Conservation (phyloP, 441 rosid species). For the Syzygium malaccense region DNA sequence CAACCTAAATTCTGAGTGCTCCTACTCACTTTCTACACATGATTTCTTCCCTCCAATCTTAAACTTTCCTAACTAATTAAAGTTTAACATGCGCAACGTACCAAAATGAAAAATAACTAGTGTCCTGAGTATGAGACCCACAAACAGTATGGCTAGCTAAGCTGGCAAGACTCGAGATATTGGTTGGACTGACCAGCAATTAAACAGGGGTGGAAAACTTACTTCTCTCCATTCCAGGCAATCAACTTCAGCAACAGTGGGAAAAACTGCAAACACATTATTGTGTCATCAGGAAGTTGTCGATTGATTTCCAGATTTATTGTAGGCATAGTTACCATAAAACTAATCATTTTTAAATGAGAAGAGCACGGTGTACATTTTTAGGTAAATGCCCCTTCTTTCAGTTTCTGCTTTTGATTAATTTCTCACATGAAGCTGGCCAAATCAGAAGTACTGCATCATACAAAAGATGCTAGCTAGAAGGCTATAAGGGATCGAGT, state of each 20-base stretch:
- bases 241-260: constrained; percentile 92
- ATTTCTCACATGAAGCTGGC: neutral
- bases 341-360: neutral
- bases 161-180: neutral
- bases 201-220: constrained; percentile 15
- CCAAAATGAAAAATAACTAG: neutral
- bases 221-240: constrained; percentile 96
- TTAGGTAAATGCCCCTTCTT: neutral
- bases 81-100: neutral
- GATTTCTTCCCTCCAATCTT: neutral
- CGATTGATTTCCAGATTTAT: neutral
- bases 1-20: neutral
- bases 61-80: neutral
- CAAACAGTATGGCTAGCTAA: neutral
- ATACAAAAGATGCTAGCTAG: neutral
- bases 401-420: neutral
- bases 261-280: constrained; percentile 61
- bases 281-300: neutral
- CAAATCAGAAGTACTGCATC: neutral
- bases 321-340: neutral
- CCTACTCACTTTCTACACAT: neutral
- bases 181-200: neutral
- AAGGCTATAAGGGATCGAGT: neutral
- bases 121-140: neutral
- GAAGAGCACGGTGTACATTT: neutral